Base-by-base conservation (phyloP, 2,329 filamentous ascomycete genomes). In the Colletotrichum lini region DNA sequence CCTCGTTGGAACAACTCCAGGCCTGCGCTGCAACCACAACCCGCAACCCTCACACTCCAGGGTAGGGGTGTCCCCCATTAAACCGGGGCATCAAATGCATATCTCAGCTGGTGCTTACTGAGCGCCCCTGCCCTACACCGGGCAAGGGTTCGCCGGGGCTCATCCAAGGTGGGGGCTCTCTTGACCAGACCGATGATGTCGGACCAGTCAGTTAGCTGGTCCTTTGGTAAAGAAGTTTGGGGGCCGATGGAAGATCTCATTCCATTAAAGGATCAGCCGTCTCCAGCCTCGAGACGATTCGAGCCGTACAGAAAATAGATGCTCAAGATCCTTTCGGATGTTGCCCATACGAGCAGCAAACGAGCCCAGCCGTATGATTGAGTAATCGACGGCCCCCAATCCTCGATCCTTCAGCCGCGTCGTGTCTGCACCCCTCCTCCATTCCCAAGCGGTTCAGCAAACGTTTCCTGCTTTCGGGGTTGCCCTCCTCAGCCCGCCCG, bases 71-170 rank as follows among this genome's bases (percentile, higher is more conserved):
- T 40, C 16, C 30, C 65, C 57, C 47, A 26, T 40, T 10, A 47
- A 62, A 60, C 23, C 21, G 57, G 49, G 30, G 40, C 49, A n/a
- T 40, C 18, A 12, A 35, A 38, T 18, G 47, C 38, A 54, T 30
- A 21, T 63, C 49, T 35, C 60, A 21, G 15, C n/a, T 1, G 40
- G 47, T 67, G 65, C 65, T 67, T 67, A 67, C 65, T 67, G 65
- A 67, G 65, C 57, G 57, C 47, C 54, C 38, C 35, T 9, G 13
- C 26, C 40, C 49, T 40, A 62, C 49, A 13, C 30, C 45, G 18
- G 56, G 35, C 63, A 40, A 35, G 40, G 65, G 49, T 18, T 54
- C 2, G 23, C 44, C 7, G 26, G 7, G 38, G 49, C 18, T 54
- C 38, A 16, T 44, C n/a, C 45, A 13, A 23, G 42, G 9, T 40